phyloP scores from a whole-genome alignment of 768 basidiomycete genomes.

The Daedalea quercina region DNA sequence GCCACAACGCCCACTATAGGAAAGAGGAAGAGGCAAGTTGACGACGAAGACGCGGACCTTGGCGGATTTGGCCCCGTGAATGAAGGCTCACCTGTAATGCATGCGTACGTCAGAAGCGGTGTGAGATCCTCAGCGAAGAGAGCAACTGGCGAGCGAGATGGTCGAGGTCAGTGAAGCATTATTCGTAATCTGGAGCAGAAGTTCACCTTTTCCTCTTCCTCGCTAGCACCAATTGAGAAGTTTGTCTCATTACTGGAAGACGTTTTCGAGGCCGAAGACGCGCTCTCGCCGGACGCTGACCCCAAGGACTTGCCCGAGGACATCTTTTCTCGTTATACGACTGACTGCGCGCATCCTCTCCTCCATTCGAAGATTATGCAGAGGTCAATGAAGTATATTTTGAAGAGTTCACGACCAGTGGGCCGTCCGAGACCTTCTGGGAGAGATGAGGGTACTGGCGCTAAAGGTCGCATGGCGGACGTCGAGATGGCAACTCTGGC shows the following conservation, averaged over 20 bases:
- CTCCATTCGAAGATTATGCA: slow-evolving; percentile 51
- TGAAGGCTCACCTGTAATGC: slow-evolving; percentile 18
- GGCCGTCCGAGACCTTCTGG: slow-evolving; percentile 55
- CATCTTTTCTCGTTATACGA: slow-evolving; percentile 58
- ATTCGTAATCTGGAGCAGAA: not conserved
- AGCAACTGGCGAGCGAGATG: slow-evolving; percentile 66
- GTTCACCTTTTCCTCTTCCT: slow-evolving; percentile 2
- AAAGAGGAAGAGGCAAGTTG: slow-evolving; percentile 21
- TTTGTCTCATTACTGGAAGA: slow-evolving; percentile 74
- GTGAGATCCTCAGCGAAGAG: slow-evolving; percentile 47
- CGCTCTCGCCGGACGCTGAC: slow-evolving; percentile 50
- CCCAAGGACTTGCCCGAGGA: slow-evolving; percentile 46
- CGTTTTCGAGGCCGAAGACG: slow-evolving; percentile 77
- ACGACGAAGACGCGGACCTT: slow-evolving; percentile 35
- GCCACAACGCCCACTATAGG: slow-evolving; percentile 15
- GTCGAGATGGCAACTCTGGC: slow-evolving; percentile 58
- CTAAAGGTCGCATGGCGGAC: slow-evolving; percentile 55
- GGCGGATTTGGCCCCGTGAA: slow-evolving; percentile 57
- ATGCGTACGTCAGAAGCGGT: slow-evolving; percentile 21
- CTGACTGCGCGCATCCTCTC: slow-evolving; percentile 52
- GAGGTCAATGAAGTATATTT: slow-evolving; percentile 66
- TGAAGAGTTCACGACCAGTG: slow-evolving; percentile 57
- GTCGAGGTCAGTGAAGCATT: slow-evolving; percentile 43
- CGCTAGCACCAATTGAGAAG: slow-evolving; percentile 64
- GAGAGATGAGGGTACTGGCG: slow-evolving; percentile 34